Evolutionary conservation across 495 filamentous ascomycete genomes (phyloP).

Genomic region (Gamarada debralockiae): DNA sequence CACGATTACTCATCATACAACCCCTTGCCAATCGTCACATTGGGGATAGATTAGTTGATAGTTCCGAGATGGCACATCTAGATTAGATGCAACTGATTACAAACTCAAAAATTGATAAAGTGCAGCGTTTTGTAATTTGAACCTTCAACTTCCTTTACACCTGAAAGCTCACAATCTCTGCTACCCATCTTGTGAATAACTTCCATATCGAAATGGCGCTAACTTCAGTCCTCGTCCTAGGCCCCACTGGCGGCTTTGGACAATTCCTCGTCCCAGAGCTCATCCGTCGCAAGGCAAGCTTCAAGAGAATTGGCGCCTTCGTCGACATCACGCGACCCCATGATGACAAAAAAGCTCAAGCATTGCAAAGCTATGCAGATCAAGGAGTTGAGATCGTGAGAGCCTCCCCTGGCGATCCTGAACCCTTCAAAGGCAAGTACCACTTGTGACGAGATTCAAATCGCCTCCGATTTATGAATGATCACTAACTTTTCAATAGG

Average conservation of each 20-base stretch:
- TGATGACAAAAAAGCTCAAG: not conserved
- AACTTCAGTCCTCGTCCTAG: conserved; percentile 6
- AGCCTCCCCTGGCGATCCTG: not conserved
- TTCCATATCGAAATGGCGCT: not conserved
- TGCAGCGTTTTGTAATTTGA: too few species aligned
- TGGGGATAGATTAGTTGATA: too few species aligned
- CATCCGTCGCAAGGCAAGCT: not conserved
- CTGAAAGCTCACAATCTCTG: too few species aligned
- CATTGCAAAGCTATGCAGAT: not conserved
- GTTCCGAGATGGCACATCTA: too few species aligned
- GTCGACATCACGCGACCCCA: not conserved
- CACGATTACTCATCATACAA: too few species aligned
- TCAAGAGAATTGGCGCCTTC: conserved; percentile 5
- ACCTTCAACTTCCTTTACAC: too few species aligned
- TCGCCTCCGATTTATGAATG: not conserved
- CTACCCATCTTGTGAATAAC: too few species aligned
- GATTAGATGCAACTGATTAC: too few species aligned
- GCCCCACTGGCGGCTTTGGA: conserved; percentile 2
- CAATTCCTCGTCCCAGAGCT: conserved; percentile 1
- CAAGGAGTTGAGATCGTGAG: conserved; percentile 1
- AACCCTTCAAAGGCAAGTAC: not conserved
- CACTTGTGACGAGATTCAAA: too few species aligned
- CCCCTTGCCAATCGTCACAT: too few species aligned
- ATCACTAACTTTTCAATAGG: not conserved
- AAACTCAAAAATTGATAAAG: too few species aligned